Percentiles rank a stretch among this genome's conserved stretches.
Conservation (phyloP, 106 monocot genomes). For the Dioscorea zingiberensis region DNA sequence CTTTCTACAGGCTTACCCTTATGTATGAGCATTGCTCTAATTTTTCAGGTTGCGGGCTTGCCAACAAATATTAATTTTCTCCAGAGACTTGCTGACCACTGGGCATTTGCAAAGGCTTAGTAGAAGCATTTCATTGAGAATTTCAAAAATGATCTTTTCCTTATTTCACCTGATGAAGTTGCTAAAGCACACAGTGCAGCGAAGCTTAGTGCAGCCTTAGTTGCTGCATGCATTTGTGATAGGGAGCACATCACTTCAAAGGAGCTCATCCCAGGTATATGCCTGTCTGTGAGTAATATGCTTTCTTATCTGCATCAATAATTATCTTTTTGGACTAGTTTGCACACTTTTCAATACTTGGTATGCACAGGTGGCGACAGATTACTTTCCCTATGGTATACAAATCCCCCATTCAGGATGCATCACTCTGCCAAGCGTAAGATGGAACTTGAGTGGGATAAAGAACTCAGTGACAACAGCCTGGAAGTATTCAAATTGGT, state of each 20-base stretch:
- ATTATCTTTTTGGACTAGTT: background rate
- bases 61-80: slow-evolving; percentile 95
- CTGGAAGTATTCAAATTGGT: slow-evolving; percentile 46
- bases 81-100: slow-evolving; percentile 70
- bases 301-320: background rate
- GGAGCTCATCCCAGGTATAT: slow-evolving; percentile 42
- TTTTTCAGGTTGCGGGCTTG: slow-evolving; percentile 85
- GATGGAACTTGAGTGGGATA: slow-evolving; percentile 86
- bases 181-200: slow-evolving; percentile 28
- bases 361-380: slow-evolving; percentile 39
- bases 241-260: slow-evolving; percentile 36
- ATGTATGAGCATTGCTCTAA: too few relatives aligned
- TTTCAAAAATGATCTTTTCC: slow-evolving; percentile 64
- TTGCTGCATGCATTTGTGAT: slow-evolving; percentile 80
- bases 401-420: slow-evolving; percentile 89
- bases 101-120: slow-evolving; percentile 91
- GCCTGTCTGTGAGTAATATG: background rate
- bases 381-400: slow-evolving; percentile 66
- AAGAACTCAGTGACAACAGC: slow-evolving; percentile 37
- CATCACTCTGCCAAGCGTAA: slow-evolving; percentile 68
- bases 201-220: slow-evolving; percentile 54
- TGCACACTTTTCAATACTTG: background rate
- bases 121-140: slow-evolving; percentile 97
- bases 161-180: slow-evolving; percentile 20
- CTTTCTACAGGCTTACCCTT: too few relatives aligned